Conservation (phyloP, 352 stramenopile species). For the Phytophthora vignae region DNA sequence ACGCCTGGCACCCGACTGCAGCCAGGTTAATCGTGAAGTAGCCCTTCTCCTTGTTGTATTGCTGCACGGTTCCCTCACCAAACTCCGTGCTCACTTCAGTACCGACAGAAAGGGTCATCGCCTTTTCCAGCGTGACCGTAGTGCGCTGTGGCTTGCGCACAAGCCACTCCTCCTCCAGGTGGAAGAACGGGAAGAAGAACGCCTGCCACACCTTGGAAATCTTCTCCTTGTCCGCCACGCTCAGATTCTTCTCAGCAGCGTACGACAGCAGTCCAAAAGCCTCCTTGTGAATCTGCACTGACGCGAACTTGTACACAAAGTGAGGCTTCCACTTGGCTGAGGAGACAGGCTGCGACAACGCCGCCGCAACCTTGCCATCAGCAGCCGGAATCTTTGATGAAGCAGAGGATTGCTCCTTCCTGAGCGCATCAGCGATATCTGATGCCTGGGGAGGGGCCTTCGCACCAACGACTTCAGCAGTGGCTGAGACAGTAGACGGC, state of each 20-base stretch:
- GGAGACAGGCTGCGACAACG: conserved; percentile 12
- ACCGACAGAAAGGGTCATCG: conserved; percentile 66
- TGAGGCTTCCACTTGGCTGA: conserved; percentile 64
- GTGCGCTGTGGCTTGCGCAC: conserved; percentile 78
- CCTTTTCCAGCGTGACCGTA: conserved; percentile 68
- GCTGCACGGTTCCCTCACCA: conserved; percentile 81
- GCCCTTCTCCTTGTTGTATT: conserved; percentile 70
- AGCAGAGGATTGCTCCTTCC: conserved; percentile 54
- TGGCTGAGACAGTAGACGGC: conserved; percentile 40
- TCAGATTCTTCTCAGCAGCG: conserved; percentile 84
- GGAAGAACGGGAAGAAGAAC: conserved; percentile 90
- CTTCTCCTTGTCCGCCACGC: conserved; percentile 84
- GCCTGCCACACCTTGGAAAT: conserved; percentile 84
- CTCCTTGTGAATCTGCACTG: conserved; percentile 88
- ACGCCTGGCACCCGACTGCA: conserved; percentile 64
- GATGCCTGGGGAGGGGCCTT: conserved; percentile 55
- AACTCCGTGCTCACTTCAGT: conserved; percentile 85
- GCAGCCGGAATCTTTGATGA: conserved; percentile 15
- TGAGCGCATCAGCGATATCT: conserved; percentile 69
- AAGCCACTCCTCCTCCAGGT: conserved; percentile 85
- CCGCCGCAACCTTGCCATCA: conserved; percentile 7
- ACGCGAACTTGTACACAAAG: conserved; percentile 78
- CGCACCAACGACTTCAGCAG: conserved; percentile 21
- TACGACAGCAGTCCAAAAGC: conserved; percentile 82
- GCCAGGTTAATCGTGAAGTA: conserved; percentile 76